Evolutionary conservation across 768 basidiomycete species (phyloP), one percentile per base, ranked within the genome.

Genomic region (Boletus sp.): DNA sequence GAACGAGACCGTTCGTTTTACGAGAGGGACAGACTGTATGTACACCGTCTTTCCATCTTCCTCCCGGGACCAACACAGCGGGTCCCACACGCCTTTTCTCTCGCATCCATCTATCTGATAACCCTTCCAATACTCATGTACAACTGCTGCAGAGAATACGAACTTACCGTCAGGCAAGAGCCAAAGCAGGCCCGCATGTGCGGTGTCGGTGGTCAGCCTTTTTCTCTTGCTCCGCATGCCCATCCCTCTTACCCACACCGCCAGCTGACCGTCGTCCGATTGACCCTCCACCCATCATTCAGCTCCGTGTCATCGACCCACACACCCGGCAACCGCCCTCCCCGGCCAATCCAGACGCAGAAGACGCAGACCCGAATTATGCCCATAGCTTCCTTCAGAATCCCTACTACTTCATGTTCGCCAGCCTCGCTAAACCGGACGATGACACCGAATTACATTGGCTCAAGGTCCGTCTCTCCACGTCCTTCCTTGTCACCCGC

Each of bases 391-490:
- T 85, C 69, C 80, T 93, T 17, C 92, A 94, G 69, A 92, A 95
- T 64, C 94, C 94, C 0, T 95, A 95, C 70, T 96, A 94, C 70
- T 94, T 96, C 73, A 95, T 95, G 90, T 94, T 93, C 65, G 93
- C 94, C 28, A 87, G 86, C 66, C 81, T 95, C 40, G 92, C 93
- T 1, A 87, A 93, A 64, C 90, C 91, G 0, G 92, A 94, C 64
- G 88, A 91, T 59, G 92, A 95, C 63, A 81, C 87, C 12, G 94
- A 96, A 71, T 71, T 96, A 44, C 94, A 97, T 66, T 89, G 92
- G 84, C 78, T 86, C 64, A 86, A 93, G 79, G 86, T 87, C 52
- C 24, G 74, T 56, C 28, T 52, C 11, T 33, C 44, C 24, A 50
- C 9, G 1, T 24, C 2, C 5, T 9, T 11, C 30, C 10, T 2